phyloP scores from a whole-genome alignment of 1,284 basidiomycete species.

The Phenoliferia sp. region DNA sequence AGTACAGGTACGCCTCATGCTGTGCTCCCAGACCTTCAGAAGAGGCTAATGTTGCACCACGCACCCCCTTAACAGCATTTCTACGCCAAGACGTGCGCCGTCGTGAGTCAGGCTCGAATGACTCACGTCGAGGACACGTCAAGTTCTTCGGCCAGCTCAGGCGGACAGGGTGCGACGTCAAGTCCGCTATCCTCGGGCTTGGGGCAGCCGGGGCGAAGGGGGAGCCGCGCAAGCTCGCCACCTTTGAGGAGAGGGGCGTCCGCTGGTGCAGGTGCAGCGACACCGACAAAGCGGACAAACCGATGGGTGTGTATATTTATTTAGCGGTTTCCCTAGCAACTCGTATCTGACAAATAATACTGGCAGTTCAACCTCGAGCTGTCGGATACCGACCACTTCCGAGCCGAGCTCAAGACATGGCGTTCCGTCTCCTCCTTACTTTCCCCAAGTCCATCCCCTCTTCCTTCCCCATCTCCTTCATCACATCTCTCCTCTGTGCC shows the following conservation, averaged over 20 bases:
- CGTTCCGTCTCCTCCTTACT: constrained; percentile 36
- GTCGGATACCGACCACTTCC: constrained; percentile 40
- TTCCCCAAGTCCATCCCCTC: constrained; percentile 1
- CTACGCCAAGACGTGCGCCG: constrained; percentile 41
- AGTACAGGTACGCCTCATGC: constrained; percentile 21
- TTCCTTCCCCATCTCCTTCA: background rate
- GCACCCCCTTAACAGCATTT: constrained; percentile 36
- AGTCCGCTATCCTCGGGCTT: background rate
- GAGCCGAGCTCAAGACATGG: constrained; percentile 41
- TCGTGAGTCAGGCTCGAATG: constrained; percentile 39
- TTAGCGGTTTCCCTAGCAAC: background rate
- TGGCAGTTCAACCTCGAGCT: constrained; percentile 43
- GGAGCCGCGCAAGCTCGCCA: background rate
- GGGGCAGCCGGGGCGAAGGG: background rate
- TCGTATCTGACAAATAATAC: background rate
- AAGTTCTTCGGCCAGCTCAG: background rate
- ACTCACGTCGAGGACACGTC: constrained; percentile 19
- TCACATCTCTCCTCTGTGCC: constrained; percentile 27
- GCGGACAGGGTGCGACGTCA: background rate
- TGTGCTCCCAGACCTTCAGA: background rate
- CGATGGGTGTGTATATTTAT: background rate
- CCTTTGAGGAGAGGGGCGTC: background rate
- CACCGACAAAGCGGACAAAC: background rate
- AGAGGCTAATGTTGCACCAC: background rate
- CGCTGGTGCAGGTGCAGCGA: background rate